Base-by-base conservation (phyloP, 1,284 basidiomycete species). In the Stygiomarasmius scandens region DNA sequence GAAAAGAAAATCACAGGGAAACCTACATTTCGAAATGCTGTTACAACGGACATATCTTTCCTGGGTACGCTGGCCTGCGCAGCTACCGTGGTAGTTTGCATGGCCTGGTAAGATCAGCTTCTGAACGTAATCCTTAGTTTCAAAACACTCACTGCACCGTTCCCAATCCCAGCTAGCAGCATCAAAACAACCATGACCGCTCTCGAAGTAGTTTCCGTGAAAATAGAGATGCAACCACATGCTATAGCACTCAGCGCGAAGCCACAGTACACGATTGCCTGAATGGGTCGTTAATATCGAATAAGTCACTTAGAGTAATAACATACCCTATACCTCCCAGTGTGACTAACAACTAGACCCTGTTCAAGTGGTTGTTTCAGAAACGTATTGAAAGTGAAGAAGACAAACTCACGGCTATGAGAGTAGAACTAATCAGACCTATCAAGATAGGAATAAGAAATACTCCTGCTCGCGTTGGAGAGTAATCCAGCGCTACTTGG, bases 21-120 rank as follows among this genome's bases (percentile, higher is more conserved):
- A 67, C 77, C 53, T 58, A 6, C 87, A 64, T 89, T 90, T 25
- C 88, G 78, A 47, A 86, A 80, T 0, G 84, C 82, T 0, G 89
- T 90, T 1, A 89, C 87, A 4, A 89, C 86, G 1, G 86, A 84
- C 81, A 90, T 85, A 58, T 90, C 87, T 44, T 76, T 75, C 19
- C 87, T 72, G 0, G 82, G 70, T 1, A 90, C 89, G 23, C 86
- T 87, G 0, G 87, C 86, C 65, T 90, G 88, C 3, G 83, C 86
- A 0, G 88, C 87, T 1, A 90, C 81, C 0, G 85, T 86, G 0
- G 83, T 85, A 0, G 84, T 85, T 69, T 85, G 85, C 22, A 85
- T 64, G 0, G 83, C 85, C 83, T 85, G 24, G 41, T 48, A 27
- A 24, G 47, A 34, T 32, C 12, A 32, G 12, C 6, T 32, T 6